Conservation (phyloP, 2,329 filamentous ascomycete species). For the Sclerotinia nivalis region DNA sequence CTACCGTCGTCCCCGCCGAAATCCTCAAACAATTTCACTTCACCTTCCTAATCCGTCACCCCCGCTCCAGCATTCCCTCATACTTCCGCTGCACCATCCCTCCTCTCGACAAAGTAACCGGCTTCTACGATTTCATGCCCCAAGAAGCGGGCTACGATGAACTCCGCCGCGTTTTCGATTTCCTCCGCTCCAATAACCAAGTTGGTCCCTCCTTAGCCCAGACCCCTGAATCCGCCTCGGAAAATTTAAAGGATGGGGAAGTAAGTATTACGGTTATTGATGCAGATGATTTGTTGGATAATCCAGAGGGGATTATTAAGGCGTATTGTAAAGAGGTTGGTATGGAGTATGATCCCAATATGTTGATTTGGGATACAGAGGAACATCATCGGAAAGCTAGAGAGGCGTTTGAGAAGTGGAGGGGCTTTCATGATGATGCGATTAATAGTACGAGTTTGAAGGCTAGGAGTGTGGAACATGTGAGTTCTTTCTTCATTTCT, state of each 20-base stretch:
- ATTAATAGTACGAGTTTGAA: slow-evolving; percentile 78
- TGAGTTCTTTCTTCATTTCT: slow-evolving; percentile 43
- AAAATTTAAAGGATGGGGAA: slow-evolving; percentile 38
- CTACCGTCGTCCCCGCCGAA: slow-evolving; percentile 76
- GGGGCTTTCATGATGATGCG: slow-evolving; percentile 93
- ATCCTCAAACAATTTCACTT: slow-evolving; percentile 83
- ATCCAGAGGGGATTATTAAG: slow-evolving; percentile 72
- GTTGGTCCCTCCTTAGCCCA: slow-evolving; percentile 68
- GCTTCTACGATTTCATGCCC: slow-evolving; percentile 84
- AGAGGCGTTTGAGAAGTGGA: slow-evolving; percentile 91
- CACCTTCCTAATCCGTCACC: slow-evolving; percentile 95
- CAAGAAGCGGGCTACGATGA: slow-evolving; percentile 89
- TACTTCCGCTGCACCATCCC: slow-evolving; percentile 94
- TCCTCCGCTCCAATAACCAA: slow-evolving; percentile 66
- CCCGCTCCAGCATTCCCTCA: slow-evolving; percentile 85
- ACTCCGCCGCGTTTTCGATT: slow-evolving; percentile 84
- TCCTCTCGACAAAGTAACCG: slow-evolving; percentile 77
- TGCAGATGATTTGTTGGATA: slow-evolving; percentile 89
- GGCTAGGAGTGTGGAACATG: slow-evolving; percentile 64
- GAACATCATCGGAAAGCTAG: slow-evolving; percentile 69
- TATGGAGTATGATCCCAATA: slow-evolving; percentile 70
- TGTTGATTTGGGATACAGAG: slow-evolving; percentile 82
- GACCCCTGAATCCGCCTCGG: slow-evolving; percentile 28
- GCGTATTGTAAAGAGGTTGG: slow-evolving; percentile 81
- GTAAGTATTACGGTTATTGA: slow-evolving; percentile 83